Evolutionary conservation across 2,329 filamentous ascomycete genomes (phyloP).

Genomic region (Sporothrix brunneoviolacea): DNA sequence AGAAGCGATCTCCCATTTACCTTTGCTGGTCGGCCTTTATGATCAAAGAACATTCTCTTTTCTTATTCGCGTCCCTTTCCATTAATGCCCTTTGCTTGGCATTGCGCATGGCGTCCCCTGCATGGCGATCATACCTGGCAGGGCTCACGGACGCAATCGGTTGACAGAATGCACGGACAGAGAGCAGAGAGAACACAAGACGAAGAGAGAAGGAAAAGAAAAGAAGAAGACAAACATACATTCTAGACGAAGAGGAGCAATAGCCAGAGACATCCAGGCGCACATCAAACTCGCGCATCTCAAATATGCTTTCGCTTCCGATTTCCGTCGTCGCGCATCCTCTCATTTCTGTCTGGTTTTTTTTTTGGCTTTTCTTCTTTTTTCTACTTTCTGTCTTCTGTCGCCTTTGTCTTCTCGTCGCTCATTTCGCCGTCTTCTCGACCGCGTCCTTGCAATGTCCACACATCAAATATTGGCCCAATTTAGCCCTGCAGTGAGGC

Average conservation of each 20-base stretch:
- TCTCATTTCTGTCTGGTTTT: background rate
- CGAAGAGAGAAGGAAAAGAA: background rate
- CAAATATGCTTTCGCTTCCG: background rate
- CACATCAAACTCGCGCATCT: too few species aligned
- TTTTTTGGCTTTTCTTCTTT: background rate
- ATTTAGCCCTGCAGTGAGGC: background rate
- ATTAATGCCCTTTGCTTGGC: conserved; percentile 6
- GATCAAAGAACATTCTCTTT: too few species aligned
- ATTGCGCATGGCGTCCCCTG: conserved; percentile 5
- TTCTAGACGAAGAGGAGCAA: background rate
- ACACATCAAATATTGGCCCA: too few species aligned
- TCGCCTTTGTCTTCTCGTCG: background rate
- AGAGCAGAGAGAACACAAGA: background rate
- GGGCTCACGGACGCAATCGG: background rate
- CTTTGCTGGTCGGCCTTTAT: too few species aligned
- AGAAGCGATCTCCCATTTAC: too few species aligned
- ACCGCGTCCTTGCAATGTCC: too few species aligned
- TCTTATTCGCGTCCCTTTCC: too few species aligned
- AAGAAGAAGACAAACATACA: too few species aligned
- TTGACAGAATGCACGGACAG: conserved; percentile 2
- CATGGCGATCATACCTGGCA: conserved; percentile 10
- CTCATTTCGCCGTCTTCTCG: conserved; percentile 8
- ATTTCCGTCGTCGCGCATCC: too few species aligned
- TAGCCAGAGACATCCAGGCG: too few species aligned
- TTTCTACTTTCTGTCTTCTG: too few species aligned